Percentiles rank a stretch among this genome's conserved stretches.
phyloP scores from a whole-genome alignment of 179 eudicot species.

The Spinacia oleracea region DNA sequence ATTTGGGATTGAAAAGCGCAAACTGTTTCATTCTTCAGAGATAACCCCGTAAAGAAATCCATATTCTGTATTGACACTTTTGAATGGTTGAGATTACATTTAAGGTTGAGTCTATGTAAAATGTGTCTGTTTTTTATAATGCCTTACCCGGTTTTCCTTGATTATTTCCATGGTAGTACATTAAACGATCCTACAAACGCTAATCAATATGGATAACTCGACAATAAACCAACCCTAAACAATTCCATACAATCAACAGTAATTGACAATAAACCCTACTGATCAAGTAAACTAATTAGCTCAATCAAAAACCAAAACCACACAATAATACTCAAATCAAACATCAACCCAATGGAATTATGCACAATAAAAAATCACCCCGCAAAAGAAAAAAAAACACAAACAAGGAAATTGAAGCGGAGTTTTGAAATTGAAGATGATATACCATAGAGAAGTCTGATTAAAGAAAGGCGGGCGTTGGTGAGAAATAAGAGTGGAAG shows the following conservation, averaged over 20 bases:
- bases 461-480: background rate
- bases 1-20: no score
- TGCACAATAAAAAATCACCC: background rate
- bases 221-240: background rate
- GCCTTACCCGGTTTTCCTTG: no score
- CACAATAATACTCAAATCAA: background rate
- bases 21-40: no score
- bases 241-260: background rate
- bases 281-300: background rate
- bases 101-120: no score
- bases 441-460: constrained; percentile 33
- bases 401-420: background rate
- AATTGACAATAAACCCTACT: background rate
- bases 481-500: constrained; percentile 51
- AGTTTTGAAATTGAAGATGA: background rate
- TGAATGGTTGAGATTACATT: no score
- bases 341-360: constrained; percentile 10
- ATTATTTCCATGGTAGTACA: background rate
- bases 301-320: background rate
- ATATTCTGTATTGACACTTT: no score
- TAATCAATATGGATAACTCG: no score
- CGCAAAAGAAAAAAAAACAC: background rate
- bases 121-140: no score
- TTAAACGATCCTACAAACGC: no score
- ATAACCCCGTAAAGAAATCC: no score